These are phyloP conservation scores for Periconia macrospinosa DNA, from an alignment of 2,329 filamentous ascomycete species.

Conservation along the genomic window DNA sequence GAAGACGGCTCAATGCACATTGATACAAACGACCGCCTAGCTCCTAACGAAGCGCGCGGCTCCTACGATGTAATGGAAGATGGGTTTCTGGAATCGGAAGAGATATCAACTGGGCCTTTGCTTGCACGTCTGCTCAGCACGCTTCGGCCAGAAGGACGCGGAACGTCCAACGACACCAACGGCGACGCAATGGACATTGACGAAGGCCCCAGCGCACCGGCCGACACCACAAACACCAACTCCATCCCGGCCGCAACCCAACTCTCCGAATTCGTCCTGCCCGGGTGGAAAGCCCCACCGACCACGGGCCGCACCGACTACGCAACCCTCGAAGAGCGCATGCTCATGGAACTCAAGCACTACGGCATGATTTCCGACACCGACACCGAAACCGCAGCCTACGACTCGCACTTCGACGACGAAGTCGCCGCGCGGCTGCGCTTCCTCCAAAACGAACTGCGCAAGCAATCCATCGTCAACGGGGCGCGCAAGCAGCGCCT, in stretches of 20 bases:
- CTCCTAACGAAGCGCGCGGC: constrained; percentile 81
- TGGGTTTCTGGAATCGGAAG: constrained; percentile 82
- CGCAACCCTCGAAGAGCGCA: constrained; percentile 81
- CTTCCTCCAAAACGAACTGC: constrained; percentile 78
- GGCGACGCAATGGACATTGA: constrained; percentile 52
- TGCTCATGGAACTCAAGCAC: constrained; percentile 87
- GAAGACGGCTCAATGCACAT: constrained; percentile 82
- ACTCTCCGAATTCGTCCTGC: constrained; percentile 75
- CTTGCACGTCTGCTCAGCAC: constrained; percentile 78
- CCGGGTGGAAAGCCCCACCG: constrained; percentile 77
- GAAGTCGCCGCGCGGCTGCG: constrained; percentile 90
- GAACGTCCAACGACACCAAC: constrained; percentile 61
- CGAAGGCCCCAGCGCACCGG: constrained; percentile 40
- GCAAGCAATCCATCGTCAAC: constrained; percentile 82
- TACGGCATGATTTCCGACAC: constrained; percentile 83
- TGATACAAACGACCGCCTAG: constrained; percentile 67
- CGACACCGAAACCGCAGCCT: constrained; percentile 70
- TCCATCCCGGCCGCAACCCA: constrained; percentile 69
- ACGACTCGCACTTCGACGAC: constrained; percentile 88
- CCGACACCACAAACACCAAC: constrained; percentile 39
- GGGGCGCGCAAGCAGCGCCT: constrained; percentile 87
- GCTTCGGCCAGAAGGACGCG: constrained; percentile 74
- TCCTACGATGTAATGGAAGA: constrained; percentile 86
- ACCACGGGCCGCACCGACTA: constrained; percentile 74
- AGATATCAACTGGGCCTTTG: constrained; percentile 86